These are phyloP conservation scores for Exserohilum rostratum DNA, from an alignment of 2,329 filamentous ascomycete species.

Conservation along the genomic window DNA sequence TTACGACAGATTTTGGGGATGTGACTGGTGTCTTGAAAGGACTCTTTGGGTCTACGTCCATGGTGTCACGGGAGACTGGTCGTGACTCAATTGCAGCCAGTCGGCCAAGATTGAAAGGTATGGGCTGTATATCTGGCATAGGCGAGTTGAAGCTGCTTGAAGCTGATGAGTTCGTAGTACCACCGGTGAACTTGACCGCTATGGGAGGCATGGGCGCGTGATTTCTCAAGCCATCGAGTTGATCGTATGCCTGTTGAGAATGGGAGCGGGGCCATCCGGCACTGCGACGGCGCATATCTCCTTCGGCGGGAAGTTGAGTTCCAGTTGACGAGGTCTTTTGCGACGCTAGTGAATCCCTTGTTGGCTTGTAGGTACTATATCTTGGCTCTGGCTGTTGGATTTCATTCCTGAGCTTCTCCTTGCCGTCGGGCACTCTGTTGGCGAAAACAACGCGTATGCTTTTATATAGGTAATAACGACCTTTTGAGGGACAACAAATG, in stretches of 20 bases:
- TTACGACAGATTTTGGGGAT: constrained; percentile 25
- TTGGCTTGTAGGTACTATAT: constrained; percentile 81
- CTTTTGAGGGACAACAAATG: constrained; percentile 84
- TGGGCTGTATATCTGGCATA: constrained; percentile 54
- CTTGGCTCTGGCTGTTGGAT: constrained; percentile 86
- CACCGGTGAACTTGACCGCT: constrained; percentile 41
- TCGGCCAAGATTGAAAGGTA: constrained; percentile 57
- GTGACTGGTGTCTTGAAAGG: constrained; percentile 34
- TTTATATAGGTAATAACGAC: constrained; percentile 88
- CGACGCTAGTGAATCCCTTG: constrained; percentile 47
- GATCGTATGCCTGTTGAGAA: constrained; percentile 37
- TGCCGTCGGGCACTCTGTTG: constrained; percentile 92
- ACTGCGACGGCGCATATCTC: constrained; percentile 39
- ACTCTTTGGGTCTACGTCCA: constrained; percentile 37
- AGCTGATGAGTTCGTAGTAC: constrained; percentile 30
- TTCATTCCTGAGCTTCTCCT: constrained; percentile 90
- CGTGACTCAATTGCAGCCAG: constrained; percentile 38
- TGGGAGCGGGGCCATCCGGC: constrained; percentile 37
- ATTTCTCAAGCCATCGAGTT: constrained; percentile 29
- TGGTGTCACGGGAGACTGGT: constrained; percentile 39
- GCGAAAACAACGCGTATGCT: constrained; percentile 94
- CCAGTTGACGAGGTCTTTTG: constrained; percentile 31
- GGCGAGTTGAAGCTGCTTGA: constrained; percentile 29
- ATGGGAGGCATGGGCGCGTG: constrained; percentile 40
- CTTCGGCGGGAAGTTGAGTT: constrained; percentile 33